Evolutionary conservation across 2,329 filamentous ascomycete genomes (phyloP), one percentile per base, ranked within the genome.

Genomic region (Clonostachys rosea): DNA sequence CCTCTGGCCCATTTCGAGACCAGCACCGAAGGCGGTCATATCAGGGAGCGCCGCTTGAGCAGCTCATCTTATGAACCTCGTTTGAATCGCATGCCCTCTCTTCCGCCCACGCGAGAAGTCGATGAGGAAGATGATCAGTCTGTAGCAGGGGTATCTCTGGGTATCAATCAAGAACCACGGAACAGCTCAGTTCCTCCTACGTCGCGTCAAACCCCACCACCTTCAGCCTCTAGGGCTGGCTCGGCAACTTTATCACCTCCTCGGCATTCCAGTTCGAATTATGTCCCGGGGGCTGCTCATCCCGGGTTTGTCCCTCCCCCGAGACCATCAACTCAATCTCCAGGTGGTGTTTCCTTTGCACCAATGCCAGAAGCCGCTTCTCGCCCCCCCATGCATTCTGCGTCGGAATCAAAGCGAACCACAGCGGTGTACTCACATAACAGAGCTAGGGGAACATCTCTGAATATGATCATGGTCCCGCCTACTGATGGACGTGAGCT

Each of bases 401-500:
- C 69, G n/a, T 64, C 67, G 20, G 65, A 70, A 4, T 69, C 70
- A 5, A 52, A 48, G 5, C 46, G 52, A 20, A 40, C 55, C 6
- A 63, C 61, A 42, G 50, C 24, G 24, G 24, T 30, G 24, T 8
- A 30, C 24, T 30, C 24, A 30, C 24, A 30, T 30, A 30, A 66
- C 14, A 70, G 78, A 17, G 64, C 70, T 12, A 70, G 80, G 45
- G 77, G 74, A 2, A 69, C 75, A 46, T 84, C 80, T 4, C 68
- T 80, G 47, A 71, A 68, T 30, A 63, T 83, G 44, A 80, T 81
- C 54, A 73, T 84, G 52, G 72, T 86, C 36, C 69, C 77, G 9
- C 83, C 84, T 2, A 84, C 76, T 2, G 83, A 87, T 61, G 83
- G 83, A 2, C 78, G 79, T 17, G 81, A 87, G 57, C 68, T 82